Evolutionary conservation across 2,329 filamentous ascomycete genomes (phyloP).

Genomic region (Clonostachys sp.): DNA sequence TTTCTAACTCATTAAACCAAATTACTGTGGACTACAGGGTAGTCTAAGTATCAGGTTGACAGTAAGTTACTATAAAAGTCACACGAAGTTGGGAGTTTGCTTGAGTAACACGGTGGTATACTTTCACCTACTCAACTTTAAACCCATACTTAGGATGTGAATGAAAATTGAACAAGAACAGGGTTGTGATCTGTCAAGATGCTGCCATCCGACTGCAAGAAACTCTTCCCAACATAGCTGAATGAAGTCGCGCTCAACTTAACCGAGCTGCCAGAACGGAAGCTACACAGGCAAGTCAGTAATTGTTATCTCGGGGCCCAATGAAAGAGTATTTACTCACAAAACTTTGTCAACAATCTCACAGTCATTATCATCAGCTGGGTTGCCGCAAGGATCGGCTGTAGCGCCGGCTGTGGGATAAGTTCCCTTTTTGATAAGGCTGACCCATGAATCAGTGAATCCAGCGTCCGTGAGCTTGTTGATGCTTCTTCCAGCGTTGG

Average conservation of each 20-base stretch:
- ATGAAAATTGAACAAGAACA: conserved; percentile 48
- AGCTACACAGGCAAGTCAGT: conserved; percentile 17
- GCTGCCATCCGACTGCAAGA: conserved; percentile 51
- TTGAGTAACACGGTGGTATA: too few species aligned
- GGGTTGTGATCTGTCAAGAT: conserved; percentile 63
- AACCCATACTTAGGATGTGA: too few species aligned
- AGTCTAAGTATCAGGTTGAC: too few species aligned
- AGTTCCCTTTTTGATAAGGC: conserved; percentile 42
- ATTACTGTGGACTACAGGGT: too few species aligned
- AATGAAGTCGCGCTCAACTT: conserved; percentile 42
- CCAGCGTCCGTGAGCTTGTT: conserved; percentile 47
- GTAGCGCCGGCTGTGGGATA: conserved; percentile 33
- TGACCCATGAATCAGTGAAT: conserved; percentile 56
- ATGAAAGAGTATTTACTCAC: conserved; percentile 7
- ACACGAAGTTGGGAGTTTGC: too few species aligned
- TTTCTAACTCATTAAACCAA: too few species aligned
- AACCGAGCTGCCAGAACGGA: conserved; percentile 43
- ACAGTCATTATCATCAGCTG: conserved; percentile 46
- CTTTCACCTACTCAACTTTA: too few species aligned
- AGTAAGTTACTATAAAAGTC: too few species aligned
- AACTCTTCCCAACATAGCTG: conserved; percentile 49
- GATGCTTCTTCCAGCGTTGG: conserved; percentile 31
- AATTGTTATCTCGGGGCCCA: neutral
- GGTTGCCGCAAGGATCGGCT: conserved; percentile 48
- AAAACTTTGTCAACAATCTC: conserved; percentile 67